These are phyloP conservation scores for Adansonia gregorii DNA, from an alignment of 441 rosid species.

Conservation along the genomic window DNA sequence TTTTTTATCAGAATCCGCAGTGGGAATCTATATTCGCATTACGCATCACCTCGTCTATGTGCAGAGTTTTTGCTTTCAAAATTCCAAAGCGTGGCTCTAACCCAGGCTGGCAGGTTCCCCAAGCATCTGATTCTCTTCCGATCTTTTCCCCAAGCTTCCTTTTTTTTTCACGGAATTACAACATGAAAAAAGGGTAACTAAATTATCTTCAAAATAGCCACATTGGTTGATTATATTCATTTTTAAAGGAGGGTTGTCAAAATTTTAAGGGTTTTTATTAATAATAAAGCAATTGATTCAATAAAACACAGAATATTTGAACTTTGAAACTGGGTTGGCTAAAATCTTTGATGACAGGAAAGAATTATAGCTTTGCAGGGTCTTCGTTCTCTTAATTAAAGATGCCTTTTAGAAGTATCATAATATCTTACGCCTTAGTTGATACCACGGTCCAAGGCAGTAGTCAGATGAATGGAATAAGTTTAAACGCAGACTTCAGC, in stretches of 20 bases:
- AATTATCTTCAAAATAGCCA: background rate
- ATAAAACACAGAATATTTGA: background rate
- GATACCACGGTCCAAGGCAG: slow-evolving; percentile 3
- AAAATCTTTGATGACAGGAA: background rate
- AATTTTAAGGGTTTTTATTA: background rate
- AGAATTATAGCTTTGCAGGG: background rate
- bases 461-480: slow-evolving; percentile 11
- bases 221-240: background rate
- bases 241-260: background rate
- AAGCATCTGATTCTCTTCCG: slow-evolving; percentile 24
- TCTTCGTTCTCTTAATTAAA: background rate
- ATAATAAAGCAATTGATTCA: slow-evolving; percentile 5
- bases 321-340: background rate
- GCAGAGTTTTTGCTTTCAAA: slow-evolving; percentile 22
- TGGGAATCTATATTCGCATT: slow-evolving; percentile 20
- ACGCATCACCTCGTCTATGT: background rate
- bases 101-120: background rate
- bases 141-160: slow-evolving; percentile 4
- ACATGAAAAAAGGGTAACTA: background rate
- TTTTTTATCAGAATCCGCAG: background rate
- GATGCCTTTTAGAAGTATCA: background rate
- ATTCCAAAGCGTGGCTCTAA: slow-evolving; percentile 10
- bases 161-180: background rate
- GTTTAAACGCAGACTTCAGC: background rate
- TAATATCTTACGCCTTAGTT: background rate